These are phyloP conservation scores for Tremella mesenterica DNA, from an alignment of 768 basidiomycete genomes.

Conservation along the genomic window DNA sequence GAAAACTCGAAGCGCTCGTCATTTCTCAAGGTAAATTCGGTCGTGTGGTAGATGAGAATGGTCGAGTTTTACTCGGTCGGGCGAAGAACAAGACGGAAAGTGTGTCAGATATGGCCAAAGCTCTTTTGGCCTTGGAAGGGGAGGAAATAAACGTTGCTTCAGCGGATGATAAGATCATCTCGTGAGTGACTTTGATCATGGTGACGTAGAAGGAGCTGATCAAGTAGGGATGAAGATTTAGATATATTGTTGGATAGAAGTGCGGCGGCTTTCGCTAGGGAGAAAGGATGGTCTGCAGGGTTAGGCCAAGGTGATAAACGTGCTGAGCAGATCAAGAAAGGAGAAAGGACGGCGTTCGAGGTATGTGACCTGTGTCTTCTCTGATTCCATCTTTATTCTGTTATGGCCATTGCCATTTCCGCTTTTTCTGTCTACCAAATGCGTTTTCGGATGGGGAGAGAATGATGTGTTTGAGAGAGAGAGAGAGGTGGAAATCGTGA, in stretches of 20 bases:
- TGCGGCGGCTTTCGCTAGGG: constrained; percentile 38
- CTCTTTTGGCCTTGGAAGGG: constrained; percentile 66
- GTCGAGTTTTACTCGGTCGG: constrained; percentile 43
- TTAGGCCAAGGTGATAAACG: constrained; percentile 20
- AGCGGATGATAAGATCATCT: constrained; percentile 62
- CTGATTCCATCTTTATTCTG: no score
- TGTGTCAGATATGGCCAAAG: constrained; percentile 70
- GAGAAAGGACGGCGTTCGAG: constrained; percentile 40
- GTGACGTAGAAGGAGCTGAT: background rate
- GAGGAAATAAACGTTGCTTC: constrained; percentile 84
- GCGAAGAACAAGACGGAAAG: constrained; percentile 52
- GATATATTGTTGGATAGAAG: constrained; percentile 67
- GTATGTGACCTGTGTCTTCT: constrained; percentile 8
- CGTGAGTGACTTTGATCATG: constrained; percentile 13
- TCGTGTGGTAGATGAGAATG: constrained; percentile 53
- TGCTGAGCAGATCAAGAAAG: constrained; percentile 30
- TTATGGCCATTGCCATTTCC: no score
- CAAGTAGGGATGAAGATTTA: constrained; percentile 62
- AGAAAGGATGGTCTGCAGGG: constrained; percentile 41
- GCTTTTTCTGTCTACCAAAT: no score
- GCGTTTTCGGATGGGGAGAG: no score
- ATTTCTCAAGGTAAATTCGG: constrained; percentile 91
- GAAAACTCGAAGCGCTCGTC: constrained; percentile 85
- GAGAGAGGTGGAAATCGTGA: no score
- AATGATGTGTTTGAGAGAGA: no score